These are phyloP conservation scores for Chrysoporthe puriensis DNA, from an alignment of 2,329 filamentous ascomycete species.

Conservation along the genomic window DNA sequence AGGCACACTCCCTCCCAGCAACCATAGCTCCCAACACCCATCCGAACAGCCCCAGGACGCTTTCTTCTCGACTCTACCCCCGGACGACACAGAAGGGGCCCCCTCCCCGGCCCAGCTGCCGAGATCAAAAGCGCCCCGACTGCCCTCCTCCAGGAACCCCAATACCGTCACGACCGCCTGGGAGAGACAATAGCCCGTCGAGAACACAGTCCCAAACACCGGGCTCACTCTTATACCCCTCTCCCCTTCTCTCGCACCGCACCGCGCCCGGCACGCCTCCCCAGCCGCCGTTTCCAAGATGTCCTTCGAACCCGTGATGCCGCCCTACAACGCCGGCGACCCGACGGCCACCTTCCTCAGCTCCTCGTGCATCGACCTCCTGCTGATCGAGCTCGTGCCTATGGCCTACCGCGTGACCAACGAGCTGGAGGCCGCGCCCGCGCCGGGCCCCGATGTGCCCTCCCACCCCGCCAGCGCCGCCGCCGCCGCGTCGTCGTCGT, in stretches of 20 bases:
- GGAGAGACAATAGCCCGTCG: too few relatives aligned
- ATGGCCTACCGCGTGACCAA: slow-evolving; percentile 85
- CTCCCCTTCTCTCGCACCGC: too few relatives aligned
- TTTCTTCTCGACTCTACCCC: background rate
- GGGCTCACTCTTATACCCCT: too few relatives aligned
- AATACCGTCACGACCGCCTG: too few relatives aligned
- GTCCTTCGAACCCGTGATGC: slow-evolving; percentile 74
- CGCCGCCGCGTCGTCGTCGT: slow-evolving; percentile 17
- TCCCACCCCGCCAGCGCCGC: background rate
- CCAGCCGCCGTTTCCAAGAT: slow-evolving; percentile 45
- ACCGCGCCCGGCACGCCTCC: too few relatives aligned
- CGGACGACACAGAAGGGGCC: background rate
- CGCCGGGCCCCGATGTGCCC: slow-evolving; percentile 7
- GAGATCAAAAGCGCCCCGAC: background rate
- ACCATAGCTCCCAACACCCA: background rate
- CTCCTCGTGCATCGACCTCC: slow-evolving; percentile 87
- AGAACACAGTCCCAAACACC: too few relatives aligned
- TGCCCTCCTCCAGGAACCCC: too few relatives aligned
- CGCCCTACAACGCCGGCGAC: slow-evolving; percentile 73
- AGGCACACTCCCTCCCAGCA: background rate
- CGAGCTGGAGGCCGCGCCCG: slow-evolving; percentile 62
- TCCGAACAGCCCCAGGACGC: too few relatives aligned
- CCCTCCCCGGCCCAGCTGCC: background rate
- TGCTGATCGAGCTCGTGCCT: slow-evolving; percentile 95
- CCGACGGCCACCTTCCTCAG: slow-evolving; percentile 76